Evolutionary conservation across 805 yeast species (phyloP), one percentile per base, ranked within the genome.

Genomic region (Schizosaccharomyces cryophilus): DNA sequence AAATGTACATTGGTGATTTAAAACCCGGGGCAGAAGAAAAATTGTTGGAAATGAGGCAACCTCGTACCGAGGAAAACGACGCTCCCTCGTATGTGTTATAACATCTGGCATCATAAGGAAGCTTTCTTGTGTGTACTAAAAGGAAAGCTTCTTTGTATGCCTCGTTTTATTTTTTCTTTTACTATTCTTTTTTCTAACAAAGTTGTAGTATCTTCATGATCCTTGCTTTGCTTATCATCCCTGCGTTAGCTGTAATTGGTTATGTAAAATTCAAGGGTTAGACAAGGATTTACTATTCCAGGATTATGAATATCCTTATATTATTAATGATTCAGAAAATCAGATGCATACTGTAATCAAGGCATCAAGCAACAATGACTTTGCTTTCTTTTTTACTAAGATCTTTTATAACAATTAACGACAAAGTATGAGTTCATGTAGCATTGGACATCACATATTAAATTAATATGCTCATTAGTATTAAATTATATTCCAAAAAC

Each of bases 1-100:
- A 78, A 51, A 74, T 87, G 69, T 75, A 78, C 66, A 78, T 93
- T 63, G 98, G 98, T 65, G 82, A 78, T 61, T 77, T 90, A 61
- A 89, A 88, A 68, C 85, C 73, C 26, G 65, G 64, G 40, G 26
- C 56, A 5, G 56, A 51, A 29, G 35, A 24, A 17, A 29, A n/a
- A 11, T n/a, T 51, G 9, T 4, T 17, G 11, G 30, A 21, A 24
- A 11, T 51, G n/a, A 26, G 26, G 29, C 21, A 51, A 29, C 35
- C 30, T 29, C 56, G 56, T 26, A 17, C 56, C 9, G 30, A 19
- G 21, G 35, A 51, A 24, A 51, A 24, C 17, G 35, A 29, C 26
- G 19, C 56, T 21, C 56, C 56, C 17, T 29, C 56, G 56, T 51
- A 51, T 24, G 56, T 24, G 24, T 35, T 11, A 3, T 35, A 13